phyloP scores from a whole-genome alignment of 352 stramenopile species.

The Pythium folliculosum region DNA sequence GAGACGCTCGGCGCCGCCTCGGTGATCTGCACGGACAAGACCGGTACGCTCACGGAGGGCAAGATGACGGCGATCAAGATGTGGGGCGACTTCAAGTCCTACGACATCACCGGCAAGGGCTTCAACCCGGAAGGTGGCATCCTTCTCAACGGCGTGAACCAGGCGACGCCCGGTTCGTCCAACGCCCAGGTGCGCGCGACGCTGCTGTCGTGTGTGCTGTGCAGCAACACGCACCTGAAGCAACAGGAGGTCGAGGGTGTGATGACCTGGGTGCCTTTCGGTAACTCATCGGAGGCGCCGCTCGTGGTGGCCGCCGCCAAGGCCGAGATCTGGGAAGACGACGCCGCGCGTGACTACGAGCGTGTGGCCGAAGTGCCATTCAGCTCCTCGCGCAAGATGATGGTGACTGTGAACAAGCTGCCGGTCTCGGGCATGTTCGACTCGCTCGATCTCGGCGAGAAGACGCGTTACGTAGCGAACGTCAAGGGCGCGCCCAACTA shows the following conservation, averaged over 20 bases:
- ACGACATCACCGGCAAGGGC: slow-evolving; percentile 63
- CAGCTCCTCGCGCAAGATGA: slow-evolving; percentile 94
- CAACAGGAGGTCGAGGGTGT: slow-evolving; percentile 52
- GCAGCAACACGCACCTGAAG: slow-evolving; percentile 76
- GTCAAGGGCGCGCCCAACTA: slow-evolving; percentile 78
- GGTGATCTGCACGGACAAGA: slow-evolving; percentile 95
- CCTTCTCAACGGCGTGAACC: slow-evolving; percentile 44
- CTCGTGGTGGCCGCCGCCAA: slow-evolving; percentile 73
- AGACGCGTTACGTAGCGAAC: slow-evolving; percentile 48
- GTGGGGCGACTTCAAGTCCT: slow-evolving; percentile 71
- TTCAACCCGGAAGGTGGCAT: slow-evolving; percentile 63
- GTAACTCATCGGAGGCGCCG: slow-evolving; percentile 76
- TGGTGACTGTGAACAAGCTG: slow-evolving; percentile 80
- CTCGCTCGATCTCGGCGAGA: slow-evolving; percentile 34
- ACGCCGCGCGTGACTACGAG: slow-evolving; percentile 51
- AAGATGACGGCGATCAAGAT: slow-evolving; percentile 85
- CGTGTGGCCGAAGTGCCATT: slow-evolving; percentile 93
- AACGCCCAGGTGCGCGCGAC: slow-evolving; percentile 62
- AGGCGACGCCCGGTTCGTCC: slow-evolving; percentile 34
- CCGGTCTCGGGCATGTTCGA: slow-evolving; percentile 44
- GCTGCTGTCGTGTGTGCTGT: slow-evolving; percentile 63
- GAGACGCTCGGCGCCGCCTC: slow-evolving; percentile 89
- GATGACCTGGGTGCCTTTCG: slow-evolving; percentile 52
- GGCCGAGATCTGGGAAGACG: slow-evolving; percentile 61
- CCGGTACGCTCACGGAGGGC: slow-evolving; percentile 91